phyloP scores from a whole-genome alignment of 257 asterid species.

The Fraxinus excelsior region DNA sequence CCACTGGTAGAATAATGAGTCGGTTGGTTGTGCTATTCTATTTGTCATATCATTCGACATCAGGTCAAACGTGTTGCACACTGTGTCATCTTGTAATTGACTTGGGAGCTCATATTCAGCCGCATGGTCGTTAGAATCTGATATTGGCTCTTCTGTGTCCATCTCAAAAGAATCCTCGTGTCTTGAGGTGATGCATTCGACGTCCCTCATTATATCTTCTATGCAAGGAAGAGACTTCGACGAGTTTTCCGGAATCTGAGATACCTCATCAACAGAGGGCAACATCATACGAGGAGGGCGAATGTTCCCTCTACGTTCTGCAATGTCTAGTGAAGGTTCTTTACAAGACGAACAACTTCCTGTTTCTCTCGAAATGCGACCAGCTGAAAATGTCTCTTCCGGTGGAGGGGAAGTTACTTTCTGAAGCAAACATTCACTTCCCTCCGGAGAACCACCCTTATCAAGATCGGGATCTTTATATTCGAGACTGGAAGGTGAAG shows the following conservation, averaged over 20 bases:
- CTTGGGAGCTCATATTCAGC: conserved; percentile 31
- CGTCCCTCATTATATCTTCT: conserved; percentile 41
- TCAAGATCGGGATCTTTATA: conserved; percentile 31
- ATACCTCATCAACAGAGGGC: conserved; percentile 55
- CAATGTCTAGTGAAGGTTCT: conserved; percentile 39
- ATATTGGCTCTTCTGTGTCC: conserved; percentile 37
- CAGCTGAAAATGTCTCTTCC: conserved; percentile 36
- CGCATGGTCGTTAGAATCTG: conserved; percentile 34
- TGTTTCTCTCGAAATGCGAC: conserved; percentile 28
- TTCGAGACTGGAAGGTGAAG: conserved; percentile 55
- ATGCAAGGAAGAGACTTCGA: conserved; percentile 35
- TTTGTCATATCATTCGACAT: conserved; percentile 19
- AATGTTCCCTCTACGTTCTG: conserved; percentile 52
- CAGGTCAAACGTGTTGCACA: conserved; percentile 29
- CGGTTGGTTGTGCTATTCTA: conserved; percentile 29
- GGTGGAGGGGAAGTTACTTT: conserved; percentile 29
- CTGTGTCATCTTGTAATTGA: conserved; percentile 33
- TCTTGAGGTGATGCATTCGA: conserved; percentile 28
- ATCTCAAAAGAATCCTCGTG: conserved; percentile 30
- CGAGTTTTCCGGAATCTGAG: conserved; percentile 47
- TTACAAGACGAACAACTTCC: conserved; percentile 38
- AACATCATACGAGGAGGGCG: conserved; percentile 50
- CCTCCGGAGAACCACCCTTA: conserved; percentile 35
- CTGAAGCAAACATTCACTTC: conserved; percentile 32
- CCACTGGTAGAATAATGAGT: conserved; percentile 45